Conservation (phyloP, 768 basidiomycete genomes). For the Bullera alba region DNA sequence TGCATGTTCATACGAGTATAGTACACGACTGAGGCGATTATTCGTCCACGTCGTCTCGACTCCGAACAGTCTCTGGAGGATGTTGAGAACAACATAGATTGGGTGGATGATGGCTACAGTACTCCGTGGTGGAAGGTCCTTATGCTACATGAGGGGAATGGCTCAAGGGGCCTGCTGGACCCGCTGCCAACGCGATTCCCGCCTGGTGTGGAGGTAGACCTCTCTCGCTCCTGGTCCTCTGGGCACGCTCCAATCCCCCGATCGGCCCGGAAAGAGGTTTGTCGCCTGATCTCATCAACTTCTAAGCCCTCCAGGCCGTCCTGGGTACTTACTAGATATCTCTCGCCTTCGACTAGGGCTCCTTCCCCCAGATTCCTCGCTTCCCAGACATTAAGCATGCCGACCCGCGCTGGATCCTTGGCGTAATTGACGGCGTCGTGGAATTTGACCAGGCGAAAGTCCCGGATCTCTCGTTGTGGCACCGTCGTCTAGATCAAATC, state of each 20-base stretch:
- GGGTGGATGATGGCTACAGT: no score
- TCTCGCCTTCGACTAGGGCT: slow-evolving; percentile 57
- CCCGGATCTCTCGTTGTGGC: slow-evolving; percentile 67
- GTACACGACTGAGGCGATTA: no score
- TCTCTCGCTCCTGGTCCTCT: slow-evolving; percentile 54
- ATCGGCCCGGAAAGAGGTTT: slow-evolving; percentile 3
- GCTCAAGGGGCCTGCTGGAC: no score
- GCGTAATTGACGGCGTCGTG: slow-evolving; percentile 52
- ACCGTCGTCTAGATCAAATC: slow-evolving; percentile 51
- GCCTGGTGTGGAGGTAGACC: slow-evolving; percentile 63
- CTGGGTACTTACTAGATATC: slow-evolving; percentile 56
- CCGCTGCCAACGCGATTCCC: slow-evolving; percentile 52
- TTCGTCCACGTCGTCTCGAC: no score
- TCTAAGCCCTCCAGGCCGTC: background rate
- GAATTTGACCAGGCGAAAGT: slow-evolving; percentile 66
- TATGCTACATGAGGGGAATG: no score
- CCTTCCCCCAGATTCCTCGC: slow-evolving; percentile 53
- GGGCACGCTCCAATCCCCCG: slow-evolving; percentile 62
- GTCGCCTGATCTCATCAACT: background rate
- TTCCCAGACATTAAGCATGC: slow-evolving; percentile 81
- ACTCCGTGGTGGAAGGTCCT: no score
- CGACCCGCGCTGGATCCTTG: slow-evolving; percentile 56
- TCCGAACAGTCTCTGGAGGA: no score
- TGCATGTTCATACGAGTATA: no score
- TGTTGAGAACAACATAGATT: no score